These are phyloP conservation scores for Aspergillus ruber DNA, from an alignment of 2,329 filamentous ascomycete genomes.

Conservation along the genomic window DNA sequence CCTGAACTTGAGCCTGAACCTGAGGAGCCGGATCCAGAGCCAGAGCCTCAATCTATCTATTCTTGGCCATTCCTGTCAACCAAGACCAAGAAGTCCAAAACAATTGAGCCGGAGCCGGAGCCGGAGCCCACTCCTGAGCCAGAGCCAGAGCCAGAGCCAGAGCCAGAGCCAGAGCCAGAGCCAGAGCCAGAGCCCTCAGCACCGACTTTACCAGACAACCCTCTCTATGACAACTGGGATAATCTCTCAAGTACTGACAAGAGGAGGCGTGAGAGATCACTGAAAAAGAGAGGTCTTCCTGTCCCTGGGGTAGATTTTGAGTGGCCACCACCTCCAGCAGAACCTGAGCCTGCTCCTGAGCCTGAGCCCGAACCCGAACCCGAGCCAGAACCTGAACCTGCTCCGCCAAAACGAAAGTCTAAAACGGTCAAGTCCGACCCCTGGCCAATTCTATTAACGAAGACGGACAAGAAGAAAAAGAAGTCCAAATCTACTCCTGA, in stretches of 20 bases:
- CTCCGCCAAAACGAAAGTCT: slow-evolving; percentile 3
- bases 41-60: slow-evolving; percentile 12
- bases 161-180: slow-evolving; percentile 2
- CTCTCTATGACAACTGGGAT: too few relatives aligned
- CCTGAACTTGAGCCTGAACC: slow-evolving; percentile 26
- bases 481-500: slow-evolving; percentile 10
- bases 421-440: too few relatives aligned
- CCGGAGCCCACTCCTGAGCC: background rate
- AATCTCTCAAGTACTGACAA: too few relatives aligned
- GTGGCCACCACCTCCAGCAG: background rate
- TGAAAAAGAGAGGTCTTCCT: too few relatives aligned
- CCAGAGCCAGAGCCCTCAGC: slow-evolving; percentile 25
- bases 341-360: slow-evolving; percentile 10
- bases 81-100: background rate
- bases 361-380: slow-evolving; percentile 2
- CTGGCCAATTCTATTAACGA: slow-evolving; percentile 16
- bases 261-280: too few relatives aligned
- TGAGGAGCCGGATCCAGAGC: slow-evolving; percentile 12
- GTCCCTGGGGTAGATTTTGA: too few relatives aligned
- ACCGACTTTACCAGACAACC: slow-evolving; percentile 10
- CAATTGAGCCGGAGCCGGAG: background rate
- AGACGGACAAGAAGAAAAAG: slow-evolving; percentile 23
- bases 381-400: background rate
- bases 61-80: background rate
- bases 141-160: slow-evolving; percentile 10